Conservation (phyloP, 225 moss, liverwort and hornwort genomes). For the Sphagnum contortum region DNA sequence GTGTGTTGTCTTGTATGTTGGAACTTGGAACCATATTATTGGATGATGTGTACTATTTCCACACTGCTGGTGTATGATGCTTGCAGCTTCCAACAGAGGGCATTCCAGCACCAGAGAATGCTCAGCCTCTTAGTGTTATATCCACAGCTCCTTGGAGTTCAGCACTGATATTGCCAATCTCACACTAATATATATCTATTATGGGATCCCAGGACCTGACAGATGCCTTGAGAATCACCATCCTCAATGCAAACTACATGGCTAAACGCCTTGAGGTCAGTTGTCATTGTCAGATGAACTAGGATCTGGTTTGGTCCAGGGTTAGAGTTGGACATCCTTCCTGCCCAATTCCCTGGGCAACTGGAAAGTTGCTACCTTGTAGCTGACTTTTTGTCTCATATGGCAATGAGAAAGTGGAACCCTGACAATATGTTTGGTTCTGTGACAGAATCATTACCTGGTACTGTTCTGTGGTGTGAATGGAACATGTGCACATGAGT, state of each 20-base stretch:
- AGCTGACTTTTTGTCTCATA: background rate
- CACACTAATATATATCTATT: constrained; percentile 67
- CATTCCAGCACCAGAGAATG: constrained; percentile 64
- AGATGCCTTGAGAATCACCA: constrained; percentile 83
- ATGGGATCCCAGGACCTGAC: constrained; percentile 91
- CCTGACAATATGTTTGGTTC: too few species aligned
- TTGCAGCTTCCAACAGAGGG: constrained; percentile 68
- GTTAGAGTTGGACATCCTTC: background rate
- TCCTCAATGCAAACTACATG: constrained; percentile 98
- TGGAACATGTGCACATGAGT: constrained; percentile 95
- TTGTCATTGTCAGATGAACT: background rate
- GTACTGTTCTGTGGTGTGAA: constrained; percentile 78
- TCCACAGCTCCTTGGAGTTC: constrained; percentile 91
- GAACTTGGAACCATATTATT: too few species aligned
- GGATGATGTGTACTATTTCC: background rate
- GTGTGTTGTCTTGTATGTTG: too few species aligned
- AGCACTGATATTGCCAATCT: constrained; percentile 88
- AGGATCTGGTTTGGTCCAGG: background rate
- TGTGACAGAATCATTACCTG: constrained; percentile 57
- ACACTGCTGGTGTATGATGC: background rate
- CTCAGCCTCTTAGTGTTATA: constrained; percentile 70
- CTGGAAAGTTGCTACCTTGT: background rate
- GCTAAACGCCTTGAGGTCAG: constrained; percentile 78
- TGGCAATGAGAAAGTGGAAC: too few species aligned
- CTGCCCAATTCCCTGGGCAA: too few species aligned